These are phyloP conservation scores for Amanita polypyramis DNA, from an alignment of 768 basidiomycete genomes.

Conservation along the genomic window DNA sequence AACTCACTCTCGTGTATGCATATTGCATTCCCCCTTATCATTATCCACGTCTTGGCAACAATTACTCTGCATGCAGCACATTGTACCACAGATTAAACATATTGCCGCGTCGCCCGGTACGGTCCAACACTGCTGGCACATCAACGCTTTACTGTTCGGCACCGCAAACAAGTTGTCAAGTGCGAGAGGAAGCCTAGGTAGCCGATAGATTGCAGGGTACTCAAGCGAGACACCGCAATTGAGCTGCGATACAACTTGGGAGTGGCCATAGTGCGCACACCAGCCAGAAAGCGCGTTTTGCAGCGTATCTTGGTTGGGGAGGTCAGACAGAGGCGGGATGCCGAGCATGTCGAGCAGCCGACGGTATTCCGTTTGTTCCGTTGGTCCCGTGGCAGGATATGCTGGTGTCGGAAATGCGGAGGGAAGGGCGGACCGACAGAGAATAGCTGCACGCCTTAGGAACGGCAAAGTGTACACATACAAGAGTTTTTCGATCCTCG, in stretches of 20 bases:
- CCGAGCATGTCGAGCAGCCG: conserved; percentile 67
- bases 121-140: conserved; percentile 67
- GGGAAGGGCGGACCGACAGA: conserved; percentile 69
- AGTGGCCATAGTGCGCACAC: conserved; percentile 83
- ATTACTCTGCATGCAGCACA: conserved; percentile 84
- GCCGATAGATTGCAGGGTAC: conserved; percentile 72
- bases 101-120: conserved; percentile 82
- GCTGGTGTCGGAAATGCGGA: conserved; percentile 44
- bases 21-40: conserved; percentile 84
- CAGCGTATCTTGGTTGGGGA: conserved; percentile 78
- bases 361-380: conserved; percentile 60
- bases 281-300: conserved; percentile 84
- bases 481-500: conserved; percentile 74
- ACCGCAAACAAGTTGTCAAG: conserved; percentile 72
- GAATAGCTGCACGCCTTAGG: conserved; percentile 77
- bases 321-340: conserved; percentile 70
- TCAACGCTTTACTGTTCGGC: conserved; percentile 60
- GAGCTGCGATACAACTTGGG: conserved; percentile 67
- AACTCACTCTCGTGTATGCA: conserved; percentile 91
- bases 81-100: conserved; percentile 82
- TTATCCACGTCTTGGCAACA: conserved; percentile 75
- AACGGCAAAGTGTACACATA: conserved; percentile 89
- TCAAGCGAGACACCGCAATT: conserved; percentile 77
- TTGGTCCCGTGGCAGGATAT: conserved; percentile 16
- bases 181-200: conserved; percentile 69